A percentile compares a stretch with the other conserved stretches of the same genome.
These are phyloP conservation scores for Calonectria naviculata DNA, from an alignment of 2,329 filamentous ascomycete genomes.

Conservation along the genomic window DNA sequence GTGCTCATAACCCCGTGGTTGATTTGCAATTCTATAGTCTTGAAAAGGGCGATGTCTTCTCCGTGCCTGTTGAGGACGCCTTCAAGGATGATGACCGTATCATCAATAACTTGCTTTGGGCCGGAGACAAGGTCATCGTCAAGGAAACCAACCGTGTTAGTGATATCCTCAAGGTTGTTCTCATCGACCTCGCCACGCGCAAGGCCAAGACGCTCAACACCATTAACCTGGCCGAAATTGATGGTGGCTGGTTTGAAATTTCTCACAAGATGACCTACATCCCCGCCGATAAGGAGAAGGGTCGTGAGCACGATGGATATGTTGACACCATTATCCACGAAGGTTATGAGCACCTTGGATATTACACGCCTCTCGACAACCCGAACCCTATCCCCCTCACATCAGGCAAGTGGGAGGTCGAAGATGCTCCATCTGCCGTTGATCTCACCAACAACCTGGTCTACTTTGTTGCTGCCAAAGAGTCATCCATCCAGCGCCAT, in stretches of 20 bases:
- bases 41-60: slow-evolving; percentile 79
- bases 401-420: slow-evolving; percentile 91
- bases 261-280: slow-evolving; percentile 88
- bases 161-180: slow-evolving; percentile 86
- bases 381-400: slow-evolving; percentile 87
- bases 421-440: slow-evolving; percentile 83
- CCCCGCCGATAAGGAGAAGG: slow-evolving; percentile 82
- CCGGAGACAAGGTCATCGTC: slow-evolving; percentile 84
- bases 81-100: slow-evolving; percentile 86
- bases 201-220: slow-evolving; percentile 83
- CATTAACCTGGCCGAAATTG: slow-evolving; percentile 83
- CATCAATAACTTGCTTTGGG: slow-evolving; percentile 95
- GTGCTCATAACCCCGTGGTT: slow-evolving; percentile 91
- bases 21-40: slow-evolving; percentile 91
- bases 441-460: slow-evolving; percentile 88
- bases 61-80: slow-evolving; percentile 79
- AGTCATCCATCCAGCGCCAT: slow-evolving; percentile 89
- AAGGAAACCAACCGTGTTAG: slow-evolving; percentile 96
- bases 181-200: slow-evolving; percentile 81
- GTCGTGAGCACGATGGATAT: slow-evolving; percentile 86
- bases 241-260: slow-evolving; percentile 98
- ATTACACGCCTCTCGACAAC: slow-evolving; percentile 90
- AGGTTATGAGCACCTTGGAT: slow-evolving; percentile 90
- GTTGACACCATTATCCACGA: slow-evolving; percentile 90
- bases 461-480: slow-evolving; percentile 90